Percentiles rank a stretch among this genome's conserved stretches.
phyloP scores from a whole-genome alignment of 495 filamentous ascomycete genomes.

The Cenococcum geophilum region DNA sequence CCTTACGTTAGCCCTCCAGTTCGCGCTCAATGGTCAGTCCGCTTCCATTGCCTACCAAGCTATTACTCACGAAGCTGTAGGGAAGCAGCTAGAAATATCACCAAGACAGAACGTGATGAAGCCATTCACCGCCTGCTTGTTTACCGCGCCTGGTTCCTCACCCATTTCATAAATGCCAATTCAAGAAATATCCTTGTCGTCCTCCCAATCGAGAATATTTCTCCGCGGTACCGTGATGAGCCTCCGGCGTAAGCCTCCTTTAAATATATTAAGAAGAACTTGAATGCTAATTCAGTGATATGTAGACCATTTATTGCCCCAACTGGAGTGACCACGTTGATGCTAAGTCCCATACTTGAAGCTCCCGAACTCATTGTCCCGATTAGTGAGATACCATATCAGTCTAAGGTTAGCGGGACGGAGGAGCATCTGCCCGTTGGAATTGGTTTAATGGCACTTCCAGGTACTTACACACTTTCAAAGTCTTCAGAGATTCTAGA shows the following conservation, averaged over 20 bases:
- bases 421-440: background rate
- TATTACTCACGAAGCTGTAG: background rate
- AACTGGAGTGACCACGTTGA: background rate
- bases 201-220: constrained; percentile 4
- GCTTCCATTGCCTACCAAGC: background rate
- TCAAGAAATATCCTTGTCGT: background rate
- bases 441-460: background rate
- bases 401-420: background rate
- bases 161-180: background rate
- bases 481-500: background rate
- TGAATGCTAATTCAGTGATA: too few relatives aligned
- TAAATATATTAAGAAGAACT: too few relatives aligned
- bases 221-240: constrained; percentile 4
- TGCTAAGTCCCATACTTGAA: background rate
- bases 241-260: background rate
- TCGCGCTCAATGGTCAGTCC: constrained; percentile 24
- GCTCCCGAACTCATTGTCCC: constrained; percentile 2
- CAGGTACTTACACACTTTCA: background rate
- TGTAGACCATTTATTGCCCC: background rate
- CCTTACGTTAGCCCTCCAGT: constrained; percentile 26
- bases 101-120: background rate
- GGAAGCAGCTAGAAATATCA: background rate
- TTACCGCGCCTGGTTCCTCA: background rate
- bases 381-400: constrained; percentile 4
- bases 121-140: background rate